Evolutionary conservation across 2,329 filamentous ascomycete species (phyloP), one percentile per base, ranked within the genome.

Genomic region (Apiospora sp.): DNA sequence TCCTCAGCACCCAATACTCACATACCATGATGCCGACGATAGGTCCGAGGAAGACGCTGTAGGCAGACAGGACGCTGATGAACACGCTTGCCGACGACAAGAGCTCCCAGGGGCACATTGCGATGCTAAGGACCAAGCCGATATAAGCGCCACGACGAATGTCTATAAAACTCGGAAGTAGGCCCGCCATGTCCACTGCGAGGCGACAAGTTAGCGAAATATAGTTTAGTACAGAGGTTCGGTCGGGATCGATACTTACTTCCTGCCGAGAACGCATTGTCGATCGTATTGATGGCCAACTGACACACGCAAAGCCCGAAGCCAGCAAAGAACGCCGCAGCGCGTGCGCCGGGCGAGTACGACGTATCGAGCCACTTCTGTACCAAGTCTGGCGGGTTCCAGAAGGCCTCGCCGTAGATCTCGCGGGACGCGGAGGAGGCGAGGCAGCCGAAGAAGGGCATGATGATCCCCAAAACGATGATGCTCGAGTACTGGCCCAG

Each of bases 41-140:
- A 58, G 93, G 94, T 72, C 93, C 95, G n/a, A 98, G 88, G 83
- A 98, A 98, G 71, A 98, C 94, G 3, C 93, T 95, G 85, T 98
- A 98, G 0, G 95, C 93, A 0, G 93, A 96, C 0, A 98, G 90
- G 80, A 98, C 98, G 4, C 94, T 96, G 0, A 93, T 96, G 85
- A 98, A 98, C 82, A 92, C 91, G 85, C 95, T 97, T 54, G 90
- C 90, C 58, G 86, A 86, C 1, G 88, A 91, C 12, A 97, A 89
- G 0, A 98, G 88, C 73, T 93, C 93, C 89, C 92, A 96, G 0
- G 95, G 95, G 80, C 94, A 96, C 89, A 98, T 97, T 74, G 91
- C 92, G 16, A 98, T 86, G 71, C 94, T 94, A 71, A 97, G 86
- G 0, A 88, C 81, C 0, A 95, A 94, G 79, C 94, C 97, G 75